phyloP scores from a whole-genome alignment of 1,139 yeast genomes.

The Saccharomyces hybrid region DNA sequence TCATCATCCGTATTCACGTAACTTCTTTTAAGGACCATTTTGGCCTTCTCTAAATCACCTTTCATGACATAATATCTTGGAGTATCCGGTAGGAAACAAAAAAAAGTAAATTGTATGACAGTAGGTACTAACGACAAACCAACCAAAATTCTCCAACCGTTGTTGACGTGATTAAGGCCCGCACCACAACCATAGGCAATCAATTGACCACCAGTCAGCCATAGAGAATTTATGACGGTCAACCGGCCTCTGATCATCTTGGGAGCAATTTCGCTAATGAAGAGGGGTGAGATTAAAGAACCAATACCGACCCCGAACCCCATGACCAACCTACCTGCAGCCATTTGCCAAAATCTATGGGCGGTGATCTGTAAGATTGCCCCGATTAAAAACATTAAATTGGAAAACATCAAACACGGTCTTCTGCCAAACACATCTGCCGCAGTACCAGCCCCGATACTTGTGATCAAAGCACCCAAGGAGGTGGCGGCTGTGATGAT shows the following conservation, averaged over 20 bases:
- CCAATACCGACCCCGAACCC: constrained; percentile 97
- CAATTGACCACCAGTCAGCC: constrained; percentile 78
- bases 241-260: constrained; percentile 84
- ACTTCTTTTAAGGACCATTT: constrained; percentile 51
- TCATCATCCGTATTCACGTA: constrained; percentile 51
- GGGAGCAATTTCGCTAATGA: constrained; percentile 89
- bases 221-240: constrained; percentile 44
- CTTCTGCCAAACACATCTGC: constrained; percentile 84
- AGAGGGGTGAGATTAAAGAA: constrained; percentile 81
- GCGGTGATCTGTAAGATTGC: constrained; percentile 78
- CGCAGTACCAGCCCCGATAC: constrained; percentile 64
- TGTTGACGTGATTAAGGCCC: constrained; percentile 61
- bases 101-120: constrained; percentile 63
- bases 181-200: constrained; percentile 92
- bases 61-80: constrained; percentile 81
- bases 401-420: constrained; percentile 70
- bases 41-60: constrained; percentile 59
- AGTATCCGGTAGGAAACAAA: constrained; percentile 87
- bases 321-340: constrained; percentile 80
- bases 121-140: constrained; percentile 89
- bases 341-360: constrained; percentile 81
- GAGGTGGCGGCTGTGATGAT: constrained; percentile 93
- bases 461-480: constrained; percentile 79
- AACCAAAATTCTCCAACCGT: constrained; percentile 91
- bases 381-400: constrained; percentile 71